Evolutionary conservation across 2,329 filamentous ascomycete species (phyloP).

Genomic region (Capronia coronata): DNA sequence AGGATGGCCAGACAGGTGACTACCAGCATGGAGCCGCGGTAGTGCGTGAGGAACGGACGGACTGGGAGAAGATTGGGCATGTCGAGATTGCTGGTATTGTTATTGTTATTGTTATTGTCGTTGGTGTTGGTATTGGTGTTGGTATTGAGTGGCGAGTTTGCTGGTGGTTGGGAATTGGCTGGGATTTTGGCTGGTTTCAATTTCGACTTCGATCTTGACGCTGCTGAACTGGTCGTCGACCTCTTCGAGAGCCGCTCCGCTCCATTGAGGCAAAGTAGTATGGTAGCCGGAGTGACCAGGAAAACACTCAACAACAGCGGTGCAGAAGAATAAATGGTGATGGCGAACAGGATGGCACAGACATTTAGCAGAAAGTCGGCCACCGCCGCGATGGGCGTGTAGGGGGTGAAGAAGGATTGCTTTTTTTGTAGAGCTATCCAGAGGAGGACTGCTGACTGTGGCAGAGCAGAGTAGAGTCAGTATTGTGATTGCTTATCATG

Average conservation of each 20-base stretch:
- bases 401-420: slow-evolving; percentile 74
- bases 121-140: too few relatives aligned
- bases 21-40: slow-evolving; percentile 85
- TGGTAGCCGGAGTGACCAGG: slow-evolving; percentile 62
- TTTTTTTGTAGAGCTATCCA: slow-evolving; percentile 86
- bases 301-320: slow-evolving; percentile 69
- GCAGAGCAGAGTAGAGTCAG: slow-evolving; percentile 15
- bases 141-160: too few relatives aligned
- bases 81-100: not conserved
- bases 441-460: slow-evolving; percentile 69
- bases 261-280: slow-evolving; percentile 45
- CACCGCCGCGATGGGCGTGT: slow-evolving; percentile 59
- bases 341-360: slow-evolving; percentile 71
- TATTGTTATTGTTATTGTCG: too few relatives aligned
- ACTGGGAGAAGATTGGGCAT: slow-evolving; percentile 40
- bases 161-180: not conserved
- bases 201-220: not conserved
- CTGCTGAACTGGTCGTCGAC: slow-evolving; percentile 24
- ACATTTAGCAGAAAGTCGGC: slow-evolving; percentile 88
- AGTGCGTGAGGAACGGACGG: slow-evolving; percentile 88
- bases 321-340: slow-evolving; percentile 71
- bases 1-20: slow-evolving; percentile 85
- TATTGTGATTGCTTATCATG: too few relatives aligned
- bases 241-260: too few relatives aligned
- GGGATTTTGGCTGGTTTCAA: not conserved